Conservation (phyloP, 345 rosid genomes). For the Gossypium anomalum region DNA sequence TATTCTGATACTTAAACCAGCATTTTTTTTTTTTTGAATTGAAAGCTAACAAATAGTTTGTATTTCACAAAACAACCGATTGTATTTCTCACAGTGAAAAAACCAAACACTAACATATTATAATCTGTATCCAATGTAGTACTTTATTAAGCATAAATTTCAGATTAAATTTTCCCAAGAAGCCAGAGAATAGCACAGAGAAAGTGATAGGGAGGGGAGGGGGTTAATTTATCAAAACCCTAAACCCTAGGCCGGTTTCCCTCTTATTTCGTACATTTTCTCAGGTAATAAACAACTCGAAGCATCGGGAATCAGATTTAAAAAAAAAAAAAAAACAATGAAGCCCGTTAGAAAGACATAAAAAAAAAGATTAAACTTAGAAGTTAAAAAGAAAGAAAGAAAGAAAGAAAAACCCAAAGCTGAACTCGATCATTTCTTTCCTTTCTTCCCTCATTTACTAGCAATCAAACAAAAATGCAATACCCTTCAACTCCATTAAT, state of each 20-base stretch:
- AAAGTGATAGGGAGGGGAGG: background rate
- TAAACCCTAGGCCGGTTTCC: background rate
- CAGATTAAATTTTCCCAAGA: background rate
- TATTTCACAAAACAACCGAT: background rate
- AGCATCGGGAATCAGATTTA: background rate
- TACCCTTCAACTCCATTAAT: background rate
- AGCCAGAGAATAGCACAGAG: background rate
- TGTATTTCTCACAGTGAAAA: background rate
- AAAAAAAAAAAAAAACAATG: background rate
- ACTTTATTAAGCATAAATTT: background rate
- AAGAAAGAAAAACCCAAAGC: background rate
- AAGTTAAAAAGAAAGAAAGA: background rate
- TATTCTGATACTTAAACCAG: background rate
- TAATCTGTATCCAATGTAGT: background rate
- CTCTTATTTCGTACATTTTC: background rate
- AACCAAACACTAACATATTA: background rate
- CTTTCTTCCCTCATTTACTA: background rate
- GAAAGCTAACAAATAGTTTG: background rate
- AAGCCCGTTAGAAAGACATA: background rate
- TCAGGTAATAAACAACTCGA: background rate
- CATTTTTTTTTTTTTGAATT: background rate
- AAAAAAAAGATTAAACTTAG: no score
- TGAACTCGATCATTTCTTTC: background rate
- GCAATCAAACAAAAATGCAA: background rate
- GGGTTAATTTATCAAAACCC: slow-evolving; percentile 4